Base-by-base conservation (phyloP, 441 rosid genomes). In the Euphorbia corollata region DNA sequence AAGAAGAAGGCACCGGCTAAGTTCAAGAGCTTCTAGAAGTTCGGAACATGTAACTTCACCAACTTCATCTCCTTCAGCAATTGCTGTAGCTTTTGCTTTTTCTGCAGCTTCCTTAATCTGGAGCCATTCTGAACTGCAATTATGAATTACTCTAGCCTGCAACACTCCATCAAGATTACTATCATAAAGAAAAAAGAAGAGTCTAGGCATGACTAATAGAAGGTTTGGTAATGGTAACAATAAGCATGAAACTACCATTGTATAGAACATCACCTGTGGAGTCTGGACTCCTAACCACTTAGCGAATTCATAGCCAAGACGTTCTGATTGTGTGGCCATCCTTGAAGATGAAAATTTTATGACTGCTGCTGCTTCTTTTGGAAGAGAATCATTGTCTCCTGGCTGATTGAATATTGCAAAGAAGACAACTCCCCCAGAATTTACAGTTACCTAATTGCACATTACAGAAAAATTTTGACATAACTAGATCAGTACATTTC, bases 351-450 rank as follows among this genome's bases (percentile, higher is more conserved):
- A 82, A 78, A 95, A 92, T 85, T 95, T 95, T 69, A 95, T 90
- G 80, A 95, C 99, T 20, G 99, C 98, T 51, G 92, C 99, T 65
- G 93, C 97, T 78, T 95, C 98, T 71, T 79, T 90, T 2, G 77
- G 74, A 73, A 74, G 61, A 77, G 75, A 61, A 67, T 87, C 89
- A 67, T 69, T 80, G 66, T 38, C 20, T 63, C 73, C 78, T 58
- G 80, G 79, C 64, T 83, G 88, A 69, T 81, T 86, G 84, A 92
- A 87, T 65, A 95, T 75, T 57, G 95, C 98, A 85, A 95, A 95
- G 89, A 95, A 92, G 68, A 95, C 99, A 77, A 95, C 96, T 73
- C 99, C 99, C n/a, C 99, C 99, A 65, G 99, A 95, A 75, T 88
- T 95, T 71, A 95, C 97, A 66, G 96, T 92, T 61, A 95, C 99